These are phyloP conservation scores for Verticillium albo-atrum DNA, from an alignment of 2,329 filamentous ascomycete species.

Conservation along the genomic window DNA sequence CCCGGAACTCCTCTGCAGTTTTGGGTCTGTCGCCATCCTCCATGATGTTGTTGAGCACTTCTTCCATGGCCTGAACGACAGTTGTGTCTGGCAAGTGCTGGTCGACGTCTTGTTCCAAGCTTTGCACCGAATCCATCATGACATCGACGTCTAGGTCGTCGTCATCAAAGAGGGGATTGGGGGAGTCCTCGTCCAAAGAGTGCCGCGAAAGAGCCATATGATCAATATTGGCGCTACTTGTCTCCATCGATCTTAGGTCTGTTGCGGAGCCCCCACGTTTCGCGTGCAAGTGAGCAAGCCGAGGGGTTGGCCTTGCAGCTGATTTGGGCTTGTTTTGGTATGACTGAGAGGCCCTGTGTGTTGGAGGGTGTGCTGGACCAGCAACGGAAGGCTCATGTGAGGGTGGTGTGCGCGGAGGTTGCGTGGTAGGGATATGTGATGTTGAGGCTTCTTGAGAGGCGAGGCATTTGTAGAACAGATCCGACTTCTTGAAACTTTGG, in stretches of 20 bases:
- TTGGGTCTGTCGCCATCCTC: constrained; percentile 63
- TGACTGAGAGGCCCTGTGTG: constrained; percentile 24
- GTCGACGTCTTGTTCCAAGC: constrained; percentile 68
- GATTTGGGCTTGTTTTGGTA: constrained; percentile 40
- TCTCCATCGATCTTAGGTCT: constrained; percentile 36
- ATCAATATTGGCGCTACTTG: constrained; percentile 34
- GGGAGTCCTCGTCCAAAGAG: constrained; percentile 63
- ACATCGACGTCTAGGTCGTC: constrained; percentile 71
- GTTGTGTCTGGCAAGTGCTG: constrained; percentile 64
- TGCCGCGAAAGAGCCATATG: constrained; percentile 44
- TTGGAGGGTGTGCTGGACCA: constrained; percentile 5
- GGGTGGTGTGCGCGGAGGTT: not conserved
- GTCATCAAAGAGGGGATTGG: constrained; percentile 68
- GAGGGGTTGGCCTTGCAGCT: constrained; percentile 37
- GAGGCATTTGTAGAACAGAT: constrained; percentile 93
- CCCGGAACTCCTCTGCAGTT: constrained; percentile 58
- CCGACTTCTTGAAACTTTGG: constrained; percentile 83
- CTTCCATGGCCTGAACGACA: constrained; percentile 89
- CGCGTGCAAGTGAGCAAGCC: constrained; percentile 32
- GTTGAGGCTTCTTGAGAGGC: constrained; percentile 72
- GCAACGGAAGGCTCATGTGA: constrained; percentile 2
- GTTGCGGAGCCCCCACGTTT: constrained; percentile 42
- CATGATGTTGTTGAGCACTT: constrained; percentile 88
- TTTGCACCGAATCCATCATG: constrained; percentile 68
- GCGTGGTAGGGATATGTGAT: constrained; percentile 14